Conservation (phyloP, 495 filamentous ascomycete genomes). For the Polyplosphaeria fusca region DNA sequence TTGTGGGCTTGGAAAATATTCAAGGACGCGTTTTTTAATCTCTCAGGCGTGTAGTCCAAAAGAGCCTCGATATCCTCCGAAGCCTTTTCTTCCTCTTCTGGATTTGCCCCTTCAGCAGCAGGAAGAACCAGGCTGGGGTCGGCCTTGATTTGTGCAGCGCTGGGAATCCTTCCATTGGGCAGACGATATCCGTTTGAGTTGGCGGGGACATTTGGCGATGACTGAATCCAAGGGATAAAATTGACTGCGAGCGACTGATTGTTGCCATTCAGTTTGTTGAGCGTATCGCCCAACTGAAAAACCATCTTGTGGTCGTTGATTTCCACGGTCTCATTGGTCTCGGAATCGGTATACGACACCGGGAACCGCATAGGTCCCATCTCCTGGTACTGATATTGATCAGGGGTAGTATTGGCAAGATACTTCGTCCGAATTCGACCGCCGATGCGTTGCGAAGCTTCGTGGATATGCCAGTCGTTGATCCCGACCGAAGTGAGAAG, state of each 20-base stretch:
- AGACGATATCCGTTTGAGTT: slow-evolving; percentile 50
- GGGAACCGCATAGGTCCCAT: slow-evolving; percentile 73
- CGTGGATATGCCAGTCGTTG: slow-evolving; percentile 55
- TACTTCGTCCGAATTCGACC: slow-evolving; percentile 64
- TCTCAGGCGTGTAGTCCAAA: slow-evolving; percentile 34
- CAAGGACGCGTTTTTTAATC: slow-evolving; percentile 47
- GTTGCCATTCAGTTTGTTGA: slow-evolving; percentile 24
- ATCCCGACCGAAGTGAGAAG: slow-evolving; percentile 54
- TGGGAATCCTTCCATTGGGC: slow-evolving; percentile 47
- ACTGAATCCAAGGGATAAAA: slow-evolving; percentile 64
- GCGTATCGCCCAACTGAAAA: slow-evolving; percentile 44
- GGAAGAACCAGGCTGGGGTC: slow-evolving; percentile 34
- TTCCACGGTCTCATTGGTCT: slow-evolving; percentile 54
- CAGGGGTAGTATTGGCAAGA: slow-evolving; percentile 54
- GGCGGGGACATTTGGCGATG: slow-evolving; percentile 49
- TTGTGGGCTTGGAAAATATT: slow-evolving; percentile 67
- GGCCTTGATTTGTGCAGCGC: slow-evolving; percentile 40
- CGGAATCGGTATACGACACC: slow-evolving; percentile 48
- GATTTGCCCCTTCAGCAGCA: slow-evolving; percentile 39
- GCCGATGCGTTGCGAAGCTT: slow-evolving; percentile 50
- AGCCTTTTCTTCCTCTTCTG: slow-evolving; percentile 41
- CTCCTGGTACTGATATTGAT: slow-evolving; percentile 70
- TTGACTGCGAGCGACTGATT: slow-evolving; percentile 50
- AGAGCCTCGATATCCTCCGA: slow-evolving; percentile 37
- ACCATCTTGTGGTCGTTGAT: slow-evolving; percentile 57